Base-by-base conservation (phyloP, 129 eudicot species). In the Flaveria trinervia region DNA sequence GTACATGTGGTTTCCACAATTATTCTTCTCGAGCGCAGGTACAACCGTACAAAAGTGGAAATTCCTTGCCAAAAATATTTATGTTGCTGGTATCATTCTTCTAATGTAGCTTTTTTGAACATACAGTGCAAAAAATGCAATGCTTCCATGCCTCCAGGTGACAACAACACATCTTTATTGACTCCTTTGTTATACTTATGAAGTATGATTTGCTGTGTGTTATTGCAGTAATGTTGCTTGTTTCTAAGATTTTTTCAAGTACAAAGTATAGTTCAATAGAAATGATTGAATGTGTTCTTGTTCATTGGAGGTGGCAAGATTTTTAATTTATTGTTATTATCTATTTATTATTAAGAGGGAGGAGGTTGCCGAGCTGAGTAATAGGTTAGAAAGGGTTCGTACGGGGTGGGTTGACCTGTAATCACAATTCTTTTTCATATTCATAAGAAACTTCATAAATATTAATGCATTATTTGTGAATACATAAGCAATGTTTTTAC, bases 1-100 rank as follows among this genome's bases (percentile, higher is more conserved):
- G 98, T 84, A 72, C 82, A n/a, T 93, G 98, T 85, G 98, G 98
- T 57, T 93, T 93, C 82, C 98, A 93, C 85, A 93, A 93, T 80
- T 93, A 90, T 83, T 84, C 96, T 79, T 90, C 96, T 75, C 92
- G 98, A 28, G 81, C 88, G 26, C 83, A 90, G 96, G 98, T 93
- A 82, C n/a, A n/a, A n/a, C n/a, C n/a, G n/a, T n/a, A n/a, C 73
- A 67, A 50, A 65, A 52, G 13, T 30, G 46, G 20, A 68, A 17
- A 25, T 3, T 73, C 30, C 56, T 48, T 75, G 39, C 65, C 46
- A 76, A 65, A 8, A 23, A 73, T 61, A 65, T 16, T 20, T 22
- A 54, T 22, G 30, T 72, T 71, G 18, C n/a, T 70, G 80, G 78
- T 57, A 45, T 55, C 54, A 56, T 64, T 12, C 43, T 41, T 75